Base-by-base conservation (phyloP, 1,284 basidiomycete species). In the Pseudozyma hubeiensis region DNA sequence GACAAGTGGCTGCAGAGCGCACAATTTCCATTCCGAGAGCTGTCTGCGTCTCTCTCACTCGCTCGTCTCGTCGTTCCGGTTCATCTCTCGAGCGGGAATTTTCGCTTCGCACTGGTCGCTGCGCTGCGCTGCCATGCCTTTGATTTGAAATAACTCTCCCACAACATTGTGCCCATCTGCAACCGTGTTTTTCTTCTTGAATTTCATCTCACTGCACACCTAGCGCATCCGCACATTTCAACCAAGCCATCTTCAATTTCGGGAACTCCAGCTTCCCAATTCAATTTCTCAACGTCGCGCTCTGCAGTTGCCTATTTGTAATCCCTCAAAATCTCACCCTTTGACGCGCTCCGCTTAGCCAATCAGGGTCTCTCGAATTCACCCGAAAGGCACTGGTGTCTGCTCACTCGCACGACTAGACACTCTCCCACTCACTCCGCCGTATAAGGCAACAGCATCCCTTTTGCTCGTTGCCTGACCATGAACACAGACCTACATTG, bases 351-450 rank as follows among this genome's bases (percentile, higher is more conserved):
- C 35, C 45, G 61, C 45, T 67, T 60, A 67, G 55, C 69, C 69
- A 72, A 72, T 72, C 69, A 72, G 52, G 47, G 68, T 53, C 55
- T 66, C 54, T 61, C 63, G 68, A 65, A 65, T 65, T 57, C 68
- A 72, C 69, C 69, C 69, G 69, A 72, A 19, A 9, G 8, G 16
- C 10, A 24, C 4, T 19, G 9, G n/a, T n/a, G n/a, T n/a, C n/a
- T n/a, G n/a, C n/a, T 40, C 37, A 61, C 44, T 54, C 67, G 67
- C 67, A 70, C 67, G 67, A 61, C 50, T 57, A 14, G 41, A 7
- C 16, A 34, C n/a, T 29, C 10, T 10, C 30, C 33, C 46, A 41
- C n/a, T 24, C 24, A 24, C 24, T 24, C 24, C 24, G 24, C 24
- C 24, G 24, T 24, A 24, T 4, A 1, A 24, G 2, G 4, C 24